Conservation (phyloP, 768 basidiomycete species). For the Tylopilus intermedius region DNA sequence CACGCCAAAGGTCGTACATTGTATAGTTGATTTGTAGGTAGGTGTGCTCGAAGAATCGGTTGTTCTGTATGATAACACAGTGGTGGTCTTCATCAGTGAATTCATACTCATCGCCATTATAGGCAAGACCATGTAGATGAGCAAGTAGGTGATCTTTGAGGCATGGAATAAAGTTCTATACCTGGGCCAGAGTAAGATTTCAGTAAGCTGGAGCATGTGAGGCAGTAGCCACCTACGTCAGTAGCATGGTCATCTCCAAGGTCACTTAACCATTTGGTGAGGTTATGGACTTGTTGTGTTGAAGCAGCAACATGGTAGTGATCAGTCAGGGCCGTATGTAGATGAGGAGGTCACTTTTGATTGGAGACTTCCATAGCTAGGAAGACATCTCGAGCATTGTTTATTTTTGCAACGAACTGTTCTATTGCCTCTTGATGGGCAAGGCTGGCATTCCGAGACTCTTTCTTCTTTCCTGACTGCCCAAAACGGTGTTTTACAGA, state of each 20-base stretch:
- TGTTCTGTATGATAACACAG: conserved; percentile 18
- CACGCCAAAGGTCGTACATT: conserved; percentile 22
- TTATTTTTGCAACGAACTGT: conserved; percentile 14
- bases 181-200: conserved; percentile 11
- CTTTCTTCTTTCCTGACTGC: conserved; percentile 32
- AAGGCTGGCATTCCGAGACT: conserved; percentile 21
- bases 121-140: conserved; percentile 2
- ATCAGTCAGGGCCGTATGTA: too few relatives aligned
- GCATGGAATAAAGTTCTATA: conserved; percentile 18
- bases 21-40: conserved; percentile 27
- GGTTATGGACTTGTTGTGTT: too few relatives aligned
- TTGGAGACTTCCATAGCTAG: too few relatives aligned
- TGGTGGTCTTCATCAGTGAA: conserved; percentile 19
- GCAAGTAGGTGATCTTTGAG: conserved; percentile 22
- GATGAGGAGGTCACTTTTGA: background rate
- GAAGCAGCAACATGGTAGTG: too few relatives aligned
- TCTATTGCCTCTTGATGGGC: conserved; percentile 18
- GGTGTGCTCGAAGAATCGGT: conserved; percentile 13
- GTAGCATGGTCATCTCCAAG: too few relatives aligned
- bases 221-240: too few relatives aligned
- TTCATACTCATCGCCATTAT: conserved; percentile 27
- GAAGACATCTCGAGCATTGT: background rate
- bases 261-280: too few relatives aligned
- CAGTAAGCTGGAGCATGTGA: conserved; percentile 12
- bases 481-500: conserved; percentile 33